A percentile compares a stretch with the other conserved stretches of the same genome.
These are phyloP conservation scores for Petunia hybrid DNA, from an alignment of 305 asterid species.

Conservation along the genomic window DNA sequence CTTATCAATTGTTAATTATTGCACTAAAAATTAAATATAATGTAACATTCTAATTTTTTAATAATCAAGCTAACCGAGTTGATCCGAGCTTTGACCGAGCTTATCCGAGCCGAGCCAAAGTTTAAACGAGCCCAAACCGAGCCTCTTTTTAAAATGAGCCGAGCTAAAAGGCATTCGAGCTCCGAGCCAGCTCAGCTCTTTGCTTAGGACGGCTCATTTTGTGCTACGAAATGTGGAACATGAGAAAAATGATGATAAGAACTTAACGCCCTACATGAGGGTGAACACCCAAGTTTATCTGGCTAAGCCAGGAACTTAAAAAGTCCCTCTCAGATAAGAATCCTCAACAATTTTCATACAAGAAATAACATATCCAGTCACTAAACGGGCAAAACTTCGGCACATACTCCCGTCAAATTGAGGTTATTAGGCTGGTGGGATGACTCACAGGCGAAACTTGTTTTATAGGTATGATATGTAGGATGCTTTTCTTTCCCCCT, in stretches of 20 bases:
- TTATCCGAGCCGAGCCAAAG: too few relatives aligned
- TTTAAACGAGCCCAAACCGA: too few relatives aligned
- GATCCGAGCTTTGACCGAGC: too few relatives aligned
- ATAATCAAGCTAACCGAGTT: too few relatives aligned
- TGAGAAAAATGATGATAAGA: not conserved
- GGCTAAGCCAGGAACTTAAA: not conserved
- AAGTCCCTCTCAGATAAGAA: not conserved
- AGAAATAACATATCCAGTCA: not conserved
- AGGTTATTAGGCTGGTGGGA: not conserved
- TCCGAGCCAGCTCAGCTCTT: too few relatives aligned
- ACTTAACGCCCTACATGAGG: not conserved
- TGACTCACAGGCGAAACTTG: not conserved
- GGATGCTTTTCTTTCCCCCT: not conserved
- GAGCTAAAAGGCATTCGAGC: too few relatives aligned
- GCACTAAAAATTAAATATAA: too few relatives aligned
- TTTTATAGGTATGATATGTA: not conserved
- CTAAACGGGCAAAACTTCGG: not conserved
- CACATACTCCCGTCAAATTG: conserved; percentile 11
- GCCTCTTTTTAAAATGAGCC: too few relatives aligned
- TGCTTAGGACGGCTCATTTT: not conserved
- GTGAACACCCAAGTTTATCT: not conserved
- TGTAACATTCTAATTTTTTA: too few relatives aligned
- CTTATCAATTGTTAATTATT: too few relatives aligned
- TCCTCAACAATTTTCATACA: not conserved
- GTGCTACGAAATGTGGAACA: not conserved